Evolutionary conservation across 2,329 filamentous ascomycete genomes (phyloP).

Genomic region (Pseudogymnoascus sp.): DNA sequence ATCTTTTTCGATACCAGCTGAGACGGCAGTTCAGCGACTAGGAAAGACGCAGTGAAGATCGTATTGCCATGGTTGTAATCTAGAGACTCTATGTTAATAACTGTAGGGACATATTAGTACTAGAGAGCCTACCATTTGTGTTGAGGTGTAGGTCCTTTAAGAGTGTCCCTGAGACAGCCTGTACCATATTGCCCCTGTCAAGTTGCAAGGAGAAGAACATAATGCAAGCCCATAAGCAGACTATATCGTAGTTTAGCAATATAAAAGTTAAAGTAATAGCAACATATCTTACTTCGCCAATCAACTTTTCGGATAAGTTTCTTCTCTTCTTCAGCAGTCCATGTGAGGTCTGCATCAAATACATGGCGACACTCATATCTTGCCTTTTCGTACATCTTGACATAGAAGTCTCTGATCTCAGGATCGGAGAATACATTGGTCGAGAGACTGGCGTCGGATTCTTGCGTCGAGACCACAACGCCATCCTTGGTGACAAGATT

Average conservation of each 20-base stretch:
- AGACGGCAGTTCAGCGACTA: constrained; percentile 40
- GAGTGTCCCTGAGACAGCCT: constrained; percentile 32
- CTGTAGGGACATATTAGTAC: background rate
- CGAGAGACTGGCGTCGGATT: constrained; percentile 9
- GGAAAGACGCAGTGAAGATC: constrained; percentile 33
- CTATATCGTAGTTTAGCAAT: constrained; percentile 2
- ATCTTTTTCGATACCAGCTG: constrained; percentile 41
- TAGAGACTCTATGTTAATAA: background rate
- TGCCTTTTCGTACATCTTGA: constrained; percentile 21
- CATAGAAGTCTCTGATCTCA: constrained; percentile 20
- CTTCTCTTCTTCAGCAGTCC: constrained; percentile 15
- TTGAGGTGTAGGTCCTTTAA: constrained; percentile 39
- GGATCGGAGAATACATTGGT: constrained; percentile 20
- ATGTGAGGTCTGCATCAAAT: constrained; percentile 20
- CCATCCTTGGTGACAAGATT: constrained; percentile 14
- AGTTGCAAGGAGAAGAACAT: constrained; percentile 34
- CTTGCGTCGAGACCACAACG: constrained; percentile 10
- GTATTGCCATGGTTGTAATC: constrained; percentile 29
- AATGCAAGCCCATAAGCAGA: constrained; percentile 23
- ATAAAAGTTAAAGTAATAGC: background rate
- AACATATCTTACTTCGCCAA: constrained; percentile 20
- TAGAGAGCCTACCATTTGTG: constrained; percentile 31
- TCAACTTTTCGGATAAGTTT: constrained; percentile 20
- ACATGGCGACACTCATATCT: constrained; percentile 22
- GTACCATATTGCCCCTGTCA: constrained; percentile 31